Evolutionary conservation across 1,284 basidiomycete species (phyloP), one percentile per base, ranked within the genome.

Genomic region (Blastosporella zonata): DNA sequence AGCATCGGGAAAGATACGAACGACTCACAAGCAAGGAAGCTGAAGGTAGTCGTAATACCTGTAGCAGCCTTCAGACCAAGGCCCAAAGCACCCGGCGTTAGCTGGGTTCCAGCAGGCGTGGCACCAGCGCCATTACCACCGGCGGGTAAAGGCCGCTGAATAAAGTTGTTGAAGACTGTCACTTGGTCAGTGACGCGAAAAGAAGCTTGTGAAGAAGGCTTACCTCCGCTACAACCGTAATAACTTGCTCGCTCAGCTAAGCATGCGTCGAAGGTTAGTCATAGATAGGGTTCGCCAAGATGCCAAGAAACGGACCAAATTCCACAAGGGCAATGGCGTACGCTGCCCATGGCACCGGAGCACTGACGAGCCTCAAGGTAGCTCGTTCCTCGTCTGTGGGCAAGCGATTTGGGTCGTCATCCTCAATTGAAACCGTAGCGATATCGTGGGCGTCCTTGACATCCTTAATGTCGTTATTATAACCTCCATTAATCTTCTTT

Each of bases 41-140:
- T 39, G 18, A 56, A 53, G 8, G 55, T 51, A 5, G 55, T 56
- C 2, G 52, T 51, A 9, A 62, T 47, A 6, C 55, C 65, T 2
- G 59, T 62, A 21, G 65, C 63, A 9, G 59, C 54, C 20, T 59
- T 51, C 6, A 64, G 49, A 9, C 64, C 63, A 40, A 59, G 43
- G 22, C 62, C 62, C 10, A 67, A 51, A n/a, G 59, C 58, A 40
- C 72, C 72, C 1, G 71, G 67, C 13, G 62, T 65, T 20, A 67
- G 64, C 8, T 61, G 62, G 0, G 57, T 56, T 10, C 72, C 72
- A 1, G 40, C 39, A 6, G 67, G 67, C 7, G 72, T 69, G 3
- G 72, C 71, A 18, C 72, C 73, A 1, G 71, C 65, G 3, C 68
- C 66, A 50, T 68, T 69, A 2, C 68, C 67, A 15, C 67, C 67